Base-by-base conservation (phyloP, 495 filamentous ascomycete species). In the Achaetomiella virescens region DNA sequence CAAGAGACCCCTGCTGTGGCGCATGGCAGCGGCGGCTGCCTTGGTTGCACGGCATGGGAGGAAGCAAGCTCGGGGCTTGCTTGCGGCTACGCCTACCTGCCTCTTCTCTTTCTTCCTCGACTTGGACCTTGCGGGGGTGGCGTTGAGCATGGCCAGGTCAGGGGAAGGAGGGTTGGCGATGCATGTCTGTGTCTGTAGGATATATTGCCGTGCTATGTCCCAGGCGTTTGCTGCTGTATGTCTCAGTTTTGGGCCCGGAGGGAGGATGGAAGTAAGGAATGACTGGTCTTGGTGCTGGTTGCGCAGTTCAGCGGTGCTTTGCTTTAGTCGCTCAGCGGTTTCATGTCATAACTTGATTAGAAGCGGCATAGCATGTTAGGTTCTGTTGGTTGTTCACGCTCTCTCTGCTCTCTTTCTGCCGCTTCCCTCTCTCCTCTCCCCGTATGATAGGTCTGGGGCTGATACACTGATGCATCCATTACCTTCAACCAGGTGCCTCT, bases 111-210 rank as follows among this genome's bases (percentile, higher is more conserved):
- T 37, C 31, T 22, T 49, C 18, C 7, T 11, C 35, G 14, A 3
- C 17, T 40, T 55, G 52, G 45, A 47, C 55, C 48, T 24, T 52
- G 20, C 45, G 43, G 22, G 48, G 36, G 18, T 50, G 36, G 31
- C 48, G 48, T 50, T 17, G 7, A 12, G 4, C 27, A 31, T 31
- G 27, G 45, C n/a, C 14, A 9, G 18, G 18, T 42, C 14, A 17
- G 27, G 44, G 25, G 15, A 2, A 24, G 15, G 21, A 24, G 24
- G 24, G 24, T 17, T 46, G 44, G 5, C 27, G 27, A 4, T 4
- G 27, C 9, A 9, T 9, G 27, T 9, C 5, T 15, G 44, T 11
- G 5, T 33, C 25, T 48, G 45, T 48, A 12, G 25, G 22, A 12
- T 3, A 12, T 35, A 35, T 35, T 48, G 45, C 27, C 42, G 45